phyloP scores from a whole-genome alignment of 768 basidiomycete species.

The Russula compacta region DNA sequence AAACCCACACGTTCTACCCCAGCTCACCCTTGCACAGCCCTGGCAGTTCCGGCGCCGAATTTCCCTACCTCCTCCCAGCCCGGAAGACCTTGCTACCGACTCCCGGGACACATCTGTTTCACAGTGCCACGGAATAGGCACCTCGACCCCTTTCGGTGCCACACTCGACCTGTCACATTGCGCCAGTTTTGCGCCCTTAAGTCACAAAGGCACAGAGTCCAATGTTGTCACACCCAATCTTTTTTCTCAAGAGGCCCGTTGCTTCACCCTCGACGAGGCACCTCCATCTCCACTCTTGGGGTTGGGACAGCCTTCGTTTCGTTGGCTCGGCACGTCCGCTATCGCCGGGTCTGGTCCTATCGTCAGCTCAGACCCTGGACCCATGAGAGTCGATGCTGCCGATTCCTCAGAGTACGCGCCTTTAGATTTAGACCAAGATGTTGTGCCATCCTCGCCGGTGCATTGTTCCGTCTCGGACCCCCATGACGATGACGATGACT shows the following conservation, averaged over 20 bases:
- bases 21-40: neutral
- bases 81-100: neutral
- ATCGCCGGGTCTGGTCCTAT: neutral
- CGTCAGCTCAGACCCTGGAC: neutral
- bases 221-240: neutral
- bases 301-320: neutral
- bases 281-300: neutral
- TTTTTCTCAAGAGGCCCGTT: neutral
- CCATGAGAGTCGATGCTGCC: neutral
- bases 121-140: neutral
- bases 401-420: neutral
- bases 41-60: neutral
- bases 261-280: neutral
- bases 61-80: neutral
- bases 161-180: neutral
- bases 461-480: neutral
- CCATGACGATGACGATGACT: neutral
- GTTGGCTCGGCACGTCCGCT: neutral
- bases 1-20: neutral
- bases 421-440: neutral
- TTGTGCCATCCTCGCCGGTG: conserved; percentile 1
- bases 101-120: neutral
- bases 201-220: neutral
- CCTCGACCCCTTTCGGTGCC: neutral
- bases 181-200: neutral